Evolutionary conservation across 768 basidiomycete species (phyloP), one percentile per base, ranked within the genome.

Genomic region (Boletus rubescentipes): DNA sequence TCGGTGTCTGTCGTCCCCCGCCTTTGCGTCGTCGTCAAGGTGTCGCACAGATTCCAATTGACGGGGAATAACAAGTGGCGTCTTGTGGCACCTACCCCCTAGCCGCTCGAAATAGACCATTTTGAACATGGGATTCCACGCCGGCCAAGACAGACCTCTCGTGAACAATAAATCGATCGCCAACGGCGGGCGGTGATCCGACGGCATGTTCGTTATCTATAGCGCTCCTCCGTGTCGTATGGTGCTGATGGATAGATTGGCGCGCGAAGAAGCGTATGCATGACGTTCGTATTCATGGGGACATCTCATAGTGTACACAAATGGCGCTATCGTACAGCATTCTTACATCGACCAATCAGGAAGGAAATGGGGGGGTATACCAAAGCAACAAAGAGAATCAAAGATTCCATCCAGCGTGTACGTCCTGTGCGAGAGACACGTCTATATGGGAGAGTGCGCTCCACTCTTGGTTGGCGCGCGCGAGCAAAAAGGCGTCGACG

Each of bases 331-430:
- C 10, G 47, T 49, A 49, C 39, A 49, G 39, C 49, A 31, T 41
- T 32, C 31, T 23, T 30, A 49, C 39, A 26, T 15, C n/a, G 31
- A n/a, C 40, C n/a, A 21, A 42, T 41, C 32, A 38, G 16, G 10
- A 15, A 47, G 37, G 18, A 39, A 37, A 6, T 23, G 5, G 14
- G 35, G 26, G 49, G 49, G 49, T 51, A 36, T 50, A 12, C 30
- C 26, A 26, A 6, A 26, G 35, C 23, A 5, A 38, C 29, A 39
- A 56, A 31, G 30, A 38, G 5, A 8, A 45, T 59, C 56, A 71
- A 5, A 69, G 34, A 35, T 54, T 58, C 68, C 68, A 69, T 5
- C 57, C 48, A 11, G 66, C 62, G 2, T 31, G 42, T 2, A 67
- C 46, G 42, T 56, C 66, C 0, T 49, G 52, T 0, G 51, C 46